Evolutionary conservation across 768 basidiomycete species (phyloP), one percentile per base, ranked within the genome.

Genomic region (Lentinula lateritia): DNA sequence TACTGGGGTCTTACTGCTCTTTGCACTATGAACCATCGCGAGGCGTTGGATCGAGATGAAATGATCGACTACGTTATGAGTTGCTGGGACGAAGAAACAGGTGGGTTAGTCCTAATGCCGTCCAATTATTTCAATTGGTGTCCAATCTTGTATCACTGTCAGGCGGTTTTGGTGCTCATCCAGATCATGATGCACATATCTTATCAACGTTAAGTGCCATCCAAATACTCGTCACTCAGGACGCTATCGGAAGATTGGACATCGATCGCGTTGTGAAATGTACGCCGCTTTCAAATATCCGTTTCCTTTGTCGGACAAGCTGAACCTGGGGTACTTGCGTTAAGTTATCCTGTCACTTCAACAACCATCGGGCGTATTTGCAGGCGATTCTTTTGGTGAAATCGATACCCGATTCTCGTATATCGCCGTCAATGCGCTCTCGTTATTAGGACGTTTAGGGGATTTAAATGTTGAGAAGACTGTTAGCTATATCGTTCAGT

Each of bases 1-100:
- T 99, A 97, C 73, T 99, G 97, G 97, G 97, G 94, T 7, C 77
- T 95, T 43, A 93, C 90, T 0, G 94, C 97, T 0, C 76, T 96
- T 2, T 90, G 82, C 41, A 78, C 94, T 50, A 90, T 98, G 87
- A 84, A 81, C 1, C 83, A 82, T 50, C 77, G 84, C 59, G 89
- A 95, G 53, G 93, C 93, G 0, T 76, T 99, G 56, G 83, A 90
- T 66, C 76, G 87, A 43, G 85, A 93, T 28, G 93, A 93, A 64
- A 92, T 92, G 82, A 83, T 98, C 35, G 80, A 81, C 2, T 98
- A 92, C 71, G 93, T 98, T 56, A 83, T 95, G 86, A 88, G 86
- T 66, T 99, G 97, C 72, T 98, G 95, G 94, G 90, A 96, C 68
- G 89, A 95, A 10, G 86, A 92, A 74, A 84, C 86, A 76, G 95